Evolutionary conservation across 2,329 filamentous ascomycete genomes (phyloP).

Genomic region (Pseudocercospora cruenta): DNA sequence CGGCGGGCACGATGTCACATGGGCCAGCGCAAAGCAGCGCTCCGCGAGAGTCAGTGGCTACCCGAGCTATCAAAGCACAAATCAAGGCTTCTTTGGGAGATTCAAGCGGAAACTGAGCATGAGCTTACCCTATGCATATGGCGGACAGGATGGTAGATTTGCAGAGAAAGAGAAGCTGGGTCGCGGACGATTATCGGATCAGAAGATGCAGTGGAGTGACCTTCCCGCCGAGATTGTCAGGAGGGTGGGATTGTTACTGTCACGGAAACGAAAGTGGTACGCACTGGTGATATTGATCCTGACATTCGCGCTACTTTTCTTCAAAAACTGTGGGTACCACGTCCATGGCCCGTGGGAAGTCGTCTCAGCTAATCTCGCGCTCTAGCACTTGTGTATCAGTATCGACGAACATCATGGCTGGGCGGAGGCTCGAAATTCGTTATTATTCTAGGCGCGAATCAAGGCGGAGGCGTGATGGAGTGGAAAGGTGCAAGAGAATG

Average conservation of each 20-base stretch:
- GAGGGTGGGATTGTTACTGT: conserved; percentile 34
- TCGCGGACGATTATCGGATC: conserved; percentile 47
- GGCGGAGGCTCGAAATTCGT: conserved; percentile 91
- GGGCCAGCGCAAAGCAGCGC: conserved; percentile 80
- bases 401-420: conserved; percentile 71
- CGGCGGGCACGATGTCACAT: conserved; percentile 62
- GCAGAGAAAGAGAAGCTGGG: conserved; percentile 78
- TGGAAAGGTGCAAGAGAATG: conserved; percentile 98
- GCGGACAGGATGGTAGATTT: conserved; percentile 53
- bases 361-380: conserved; percentile 23
- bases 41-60: conserved; percentile 73
- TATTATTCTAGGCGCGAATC: conserved; percentile 88
- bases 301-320: conserved; percentile 30
- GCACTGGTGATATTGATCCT: conserved; percentile 32
- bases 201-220: conserved; percentile 11
- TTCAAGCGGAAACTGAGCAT: conserved; percentile 81
- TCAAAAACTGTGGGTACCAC: conserved; percentile 31
- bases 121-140: conserved; percentile 69
- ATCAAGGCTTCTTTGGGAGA: conserved; percentile 83
- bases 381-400: conserved; percentile 61
- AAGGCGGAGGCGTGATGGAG: conserved; percentile 97
- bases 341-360: neutral
- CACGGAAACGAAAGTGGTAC: conserved; percentile 35
- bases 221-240: conserved; percentile 29
- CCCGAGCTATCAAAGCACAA: conserved; percentile 74